Conservation (phyloP, 1,139 yeast species). For the Candida neerlandica region DNA sequence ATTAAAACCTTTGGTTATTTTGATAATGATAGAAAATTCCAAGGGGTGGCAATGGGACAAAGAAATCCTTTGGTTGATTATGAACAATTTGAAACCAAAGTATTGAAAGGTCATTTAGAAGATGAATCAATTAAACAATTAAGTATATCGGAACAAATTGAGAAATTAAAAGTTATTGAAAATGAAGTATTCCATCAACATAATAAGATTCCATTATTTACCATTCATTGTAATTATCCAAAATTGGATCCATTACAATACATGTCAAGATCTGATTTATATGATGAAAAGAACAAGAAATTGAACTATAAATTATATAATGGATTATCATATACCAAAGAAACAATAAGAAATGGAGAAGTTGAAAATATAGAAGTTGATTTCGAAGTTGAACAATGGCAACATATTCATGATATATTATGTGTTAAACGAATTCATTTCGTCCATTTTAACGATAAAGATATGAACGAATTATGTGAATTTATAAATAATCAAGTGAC, state of each 20-base stretch:
- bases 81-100: constrained; percentile 19
- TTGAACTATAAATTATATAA: constrained; percentile 35
- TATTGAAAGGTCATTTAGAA: constrained; percentile 9
- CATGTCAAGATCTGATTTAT: constrained; percentile 28
- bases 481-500: constrained; percentile 33
- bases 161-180: constrained; percentile 21
- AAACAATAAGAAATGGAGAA: constrained; percentile 13
- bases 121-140: constrained; percentile 5
- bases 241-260: constrained; percentile 34
- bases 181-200: constrained; percentile 20
- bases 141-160: constrained; percentile 24
- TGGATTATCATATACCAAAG: constrained; percentile 25
- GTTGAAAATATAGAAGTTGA: constrained; percentile 19
- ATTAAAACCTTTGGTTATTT: constrained; percentile 36
- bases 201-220: constrained; percentile 27
- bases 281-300: constrained; percentile 26
- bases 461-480: constrained; percentile 28
- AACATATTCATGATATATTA: constrained; percentile 27
- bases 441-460: constrained; percentile 26
- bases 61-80: constrained; percentile 37
- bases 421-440: constrained; percentile 32
- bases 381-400: constrained; percentile 42
- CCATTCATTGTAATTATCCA: constrained; percentile 44
- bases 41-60: constrained; percentile 48
- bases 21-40: constrained; percentile 26